Conservation (phyloP, 1,284 basidiomycete genomes). For the Naganishia albida region DNA sequence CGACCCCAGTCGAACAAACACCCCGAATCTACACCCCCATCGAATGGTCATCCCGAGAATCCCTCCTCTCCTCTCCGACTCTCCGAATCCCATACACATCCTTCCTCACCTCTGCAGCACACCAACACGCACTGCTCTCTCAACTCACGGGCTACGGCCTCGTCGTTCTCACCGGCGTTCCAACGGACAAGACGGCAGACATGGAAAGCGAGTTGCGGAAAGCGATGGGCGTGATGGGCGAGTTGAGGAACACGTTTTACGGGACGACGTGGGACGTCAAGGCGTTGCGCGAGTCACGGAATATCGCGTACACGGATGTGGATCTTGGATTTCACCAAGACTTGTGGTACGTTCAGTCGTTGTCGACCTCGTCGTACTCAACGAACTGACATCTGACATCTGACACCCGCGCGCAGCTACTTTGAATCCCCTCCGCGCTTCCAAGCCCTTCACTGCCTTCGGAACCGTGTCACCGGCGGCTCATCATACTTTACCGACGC, state of each 20-base stretch:
- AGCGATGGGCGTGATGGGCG: conserved; percentile 68
- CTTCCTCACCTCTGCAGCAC: conserved; percentile 30
- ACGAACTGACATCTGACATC: neutral
- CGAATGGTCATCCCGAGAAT: conserved; percentile 23
- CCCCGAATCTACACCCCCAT: conserved; percentile 29
- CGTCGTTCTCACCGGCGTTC: conserved; percentile 61
- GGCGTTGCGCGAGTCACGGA: conserved; percentile 71
- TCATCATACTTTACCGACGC: conserved; percentile 86
- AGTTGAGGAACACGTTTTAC: conserved; percentile 86
- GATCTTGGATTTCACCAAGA: conserved; percentile 92
- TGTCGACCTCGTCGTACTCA: too few relatives aligned
- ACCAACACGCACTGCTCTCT: conserved; percentile 44
- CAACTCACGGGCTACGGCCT: conserved; percentile 59
- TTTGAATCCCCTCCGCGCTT: conserved; percentile 84
- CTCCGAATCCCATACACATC: conserved; percentile 33
- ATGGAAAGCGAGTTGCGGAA: conserved; percentile 65
- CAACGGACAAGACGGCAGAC: conserved; percentile 60
- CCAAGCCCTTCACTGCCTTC: conserved; percentile 82
- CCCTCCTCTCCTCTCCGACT: conserved; percentile 32
- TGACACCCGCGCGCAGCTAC: conserved; percentile 60
- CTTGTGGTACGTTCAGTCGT: conserved; percentile 68
- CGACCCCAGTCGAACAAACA: conserved; percentile 13
- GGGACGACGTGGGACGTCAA: conserved; percentile 88
- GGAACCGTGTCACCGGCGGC: conserved; percentile 81
- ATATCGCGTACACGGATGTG: conserved; percentile 94